Conservation (phyloP, 202 grass and related monocot species). For the Musa balbisiana region DNA sequence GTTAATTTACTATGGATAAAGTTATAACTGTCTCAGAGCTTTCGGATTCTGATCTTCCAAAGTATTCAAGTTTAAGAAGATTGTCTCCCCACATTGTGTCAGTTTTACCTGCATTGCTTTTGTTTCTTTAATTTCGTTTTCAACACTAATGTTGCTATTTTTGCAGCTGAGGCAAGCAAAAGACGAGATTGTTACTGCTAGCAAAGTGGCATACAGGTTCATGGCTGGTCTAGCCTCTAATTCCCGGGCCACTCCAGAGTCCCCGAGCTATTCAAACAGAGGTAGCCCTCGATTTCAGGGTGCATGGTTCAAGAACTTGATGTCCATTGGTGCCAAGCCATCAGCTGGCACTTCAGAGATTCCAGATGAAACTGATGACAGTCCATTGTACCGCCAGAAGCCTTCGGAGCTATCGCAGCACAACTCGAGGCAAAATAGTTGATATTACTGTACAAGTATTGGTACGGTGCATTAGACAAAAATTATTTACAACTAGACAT, state of each 20-base stretch:
- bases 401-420: slow-evolving; percentile 25
- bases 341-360: slow-evolving; percentile 46
- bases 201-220: slow-evolving; percentile 86
- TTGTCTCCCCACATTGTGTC: not conserved
- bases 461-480: not conserved
- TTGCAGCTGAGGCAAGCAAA: slow-evolving; percentile 94
- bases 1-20: not conserved
- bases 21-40: not conserved
- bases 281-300: slow-evolving; percentile 46
- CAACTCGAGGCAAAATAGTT: not conserved
- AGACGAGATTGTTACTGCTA: slow-evolving; percentile 81
- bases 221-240: slow-evolving; percentile 68
- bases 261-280: slow-evolving; percentile 49
- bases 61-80: not conserved
- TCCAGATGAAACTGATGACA: slow-evolving; percentile 30
- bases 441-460: not conserved
- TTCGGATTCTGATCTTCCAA: not conserved
- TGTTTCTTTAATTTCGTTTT: not conserved
- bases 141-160: slow-evolving; percentile 24
- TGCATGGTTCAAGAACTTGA: slow-evolving; percentile 70
- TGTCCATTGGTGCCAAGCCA: slow-evolving; percentile 62
- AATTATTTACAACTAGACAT: not conserved
- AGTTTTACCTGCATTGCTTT: not conserved
- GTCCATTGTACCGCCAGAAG: slow-evolving; percentile 29
- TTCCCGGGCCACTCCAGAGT: slow-evolving; percentile 48